A percentile compares a stretch with the other conserved stretches of the same genome.
phyloP scores from a whole-genome alignment of 768 basidiomycete species.

The Pisolithus microcarpus region DNA sequence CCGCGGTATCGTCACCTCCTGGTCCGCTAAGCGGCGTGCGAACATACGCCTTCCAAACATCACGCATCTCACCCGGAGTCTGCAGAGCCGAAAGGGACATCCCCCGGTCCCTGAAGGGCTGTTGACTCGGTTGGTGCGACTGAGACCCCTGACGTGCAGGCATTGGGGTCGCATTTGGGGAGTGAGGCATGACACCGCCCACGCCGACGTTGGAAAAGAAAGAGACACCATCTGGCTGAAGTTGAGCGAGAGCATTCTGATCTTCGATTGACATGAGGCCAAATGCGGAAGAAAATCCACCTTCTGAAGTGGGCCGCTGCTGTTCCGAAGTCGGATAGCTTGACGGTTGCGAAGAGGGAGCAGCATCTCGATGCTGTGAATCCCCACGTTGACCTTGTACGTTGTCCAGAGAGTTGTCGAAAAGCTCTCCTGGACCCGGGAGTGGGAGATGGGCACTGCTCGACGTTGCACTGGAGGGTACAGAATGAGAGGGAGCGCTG shows the following conservation, averaged over 20 bases:
- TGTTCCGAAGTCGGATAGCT: constrained; percentile 5
- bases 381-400: constrained; percentile 14
- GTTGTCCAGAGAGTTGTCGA: constrained; percentile 23
- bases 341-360: constrained; percentile 10
- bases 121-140: constrained; percentile 1
- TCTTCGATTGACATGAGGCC: constrained; percentile 75
- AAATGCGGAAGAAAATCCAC: constrained; percentile 55
- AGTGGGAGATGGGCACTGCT: constrained; percentile 47
- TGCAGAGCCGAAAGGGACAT: constrained; percentile 22
- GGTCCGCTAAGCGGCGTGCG: constrained; percentile 52
- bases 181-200: constrained; percentile 22
- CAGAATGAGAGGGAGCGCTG: constrained; percentile 36
- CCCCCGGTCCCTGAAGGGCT: constrained; percentile 15
- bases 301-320: constrained; percentile 21
- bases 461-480: constrained; percentile 49
- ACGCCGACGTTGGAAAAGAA: constrained; percentile 45
- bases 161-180: constrained; percentile 47
- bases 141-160: constrained; percentile 22
- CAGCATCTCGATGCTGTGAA: constrained; percentile 12
- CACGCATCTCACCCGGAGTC: constrained; percentile 45
- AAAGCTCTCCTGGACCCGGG: constrained; percentile 18
- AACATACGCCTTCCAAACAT: constrained; percentile 73
- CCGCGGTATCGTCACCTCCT: constrained; percentile 7
- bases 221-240: constrained; percentile 50
- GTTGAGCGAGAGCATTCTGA: constrained; percentile 55